Conservation (phyloP, 208 protist species). For the Leishmania turanica region DNA sequence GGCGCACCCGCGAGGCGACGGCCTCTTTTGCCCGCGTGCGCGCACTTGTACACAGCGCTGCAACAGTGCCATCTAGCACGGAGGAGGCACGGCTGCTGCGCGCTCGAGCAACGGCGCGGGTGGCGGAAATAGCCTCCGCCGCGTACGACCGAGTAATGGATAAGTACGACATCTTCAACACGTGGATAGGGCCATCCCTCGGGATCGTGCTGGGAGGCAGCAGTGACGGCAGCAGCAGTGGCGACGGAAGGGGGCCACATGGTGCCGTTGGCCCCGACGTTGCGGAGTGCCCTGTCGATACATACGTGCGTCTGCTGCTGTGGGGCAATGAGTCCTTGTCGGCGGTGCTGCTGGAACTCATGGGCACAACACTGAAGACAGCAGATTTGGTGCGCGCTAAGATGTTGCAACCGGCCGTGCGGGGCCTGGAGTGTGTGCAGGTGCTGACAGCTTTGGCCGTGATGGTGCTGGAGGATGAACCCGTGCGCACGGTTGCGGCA, state of each 20-base stretch:
- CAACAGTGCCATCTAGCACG: neutral
- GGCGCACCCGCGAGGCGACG: slow-evolving; percentile 30
- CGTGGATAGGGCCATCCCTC: slow-evolving; percentile 21
- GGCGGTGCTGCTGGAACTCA: slow-evolving; percentile 1
- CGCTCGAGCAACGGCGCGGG: slow-evolving; percentile 10
- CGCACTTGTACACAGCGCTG: slow-evolving; percentile 10
- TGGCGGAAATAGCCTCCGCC: slow-evolving; percentile 8
- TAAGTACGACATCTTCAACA: slow-evolving; percentile 28
- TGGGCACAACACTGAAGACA: slow-evolving; percentile 7
- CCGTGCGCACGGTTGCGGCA: slow-evolving; percentile 18
- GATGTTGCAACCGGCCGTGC: slow-evolving; percentile 6
- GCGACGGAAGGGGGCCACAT: neutral
- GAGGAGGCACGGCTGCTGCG: slow-evolving; percentile 15
- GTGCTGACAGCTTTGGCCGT: slow-evolving; percentile 19
- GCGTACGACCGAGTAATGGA: slow-evolving; percentile 31
- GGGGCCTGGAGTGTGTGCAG: slow-evolving; percentile 30
- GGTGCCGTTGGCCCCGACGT: slow-evolving; percentile 7
- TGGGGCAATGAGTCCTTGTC: slow-evolving; percentile 12
- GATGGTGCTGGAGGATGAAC: slow-evolving; percentile 33
- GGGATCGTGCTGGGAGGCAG: slow-evolving; percentile 7
- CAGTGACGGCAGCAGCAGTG: neutral
- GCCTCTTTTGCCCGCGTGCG: slow-evolving; percentile 11
- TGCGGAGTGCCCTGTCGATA: neutral
- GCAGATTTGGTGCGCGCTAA: slow-evolving; percentile 21
- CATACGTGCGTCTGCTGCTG: slow-evolving; percentile 17